Evolutionary conservation across 1,284 basidiomycete genomes (phyloP).

Genomic region (Ustilago crameri): DNA sequence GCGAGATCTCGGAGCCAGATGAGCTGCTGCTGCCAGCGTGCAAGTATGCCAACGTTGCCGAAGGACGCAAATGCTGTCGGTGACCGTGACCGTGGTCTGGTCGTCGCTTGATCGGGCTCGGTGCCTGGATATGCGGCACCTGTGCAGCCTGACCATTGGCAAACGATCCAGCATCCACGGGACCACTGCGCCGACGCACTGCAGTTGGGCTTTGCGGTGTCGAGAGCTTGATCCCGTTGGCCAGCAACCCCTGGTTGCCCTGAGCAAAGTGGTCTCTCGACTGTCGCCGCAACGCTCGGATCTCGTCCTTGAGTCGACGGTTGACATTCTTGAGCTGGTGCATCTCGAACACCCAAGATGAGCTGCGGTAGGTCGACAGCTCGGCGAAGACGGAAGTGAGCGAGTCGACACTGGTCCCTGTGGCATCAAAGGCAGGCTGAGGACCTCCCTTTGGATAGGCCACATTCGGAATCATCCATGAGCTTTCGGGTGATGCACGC

Average conservation of each 20-base stretch:
- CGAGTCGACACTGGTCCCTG: conserved; percentile 44
- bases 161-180: conserved; percentile 10
- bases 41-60: conserved; percentile 31
- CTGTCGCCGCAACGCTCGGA: conserved; percentile 51
- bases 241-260: conserved; percentile 7
- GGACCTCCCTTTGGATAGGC: conserved; percentile 48
- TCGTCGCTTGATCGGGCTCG: conserved; percentile 47
- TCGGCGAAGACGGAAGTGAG: conserved; percentile 60
- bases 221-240: conserved; percentile 21
- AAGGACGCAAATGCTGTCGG: conserved; percentile 48
- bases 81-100: conserved; percentile 52
- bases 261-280: conserved; percentile 31
- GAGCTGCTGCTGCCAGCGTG: conserved; percentile 37
- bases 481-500: conserved; percentile 37
- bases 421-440: conserved; percentile 43
- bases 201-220: conserved; percentile 28
- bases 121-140: conserved; percentile 30
- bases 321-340: conserved; percentile 65
- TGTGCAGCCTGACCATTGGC: conserved; percentile 3
- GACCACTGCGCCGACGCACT: conserved; percentile 21
- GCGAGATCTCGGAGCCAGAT: conserved; percentile 37
- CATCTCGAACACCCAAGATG: conserved; percentile 63
- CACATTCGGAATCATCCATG: conserved; percentile 52
- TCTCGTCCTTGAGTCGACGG: conserved; percentile 58
- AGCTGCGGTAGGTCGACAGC: conserved; percentile 55